Percentiles rank a stretch among this genome's conserved stretches.
Evolutionary conservation across 1,284 basidiomycete species (phyloP).

Genomic region (Pseudozyma sp.): DNA sequence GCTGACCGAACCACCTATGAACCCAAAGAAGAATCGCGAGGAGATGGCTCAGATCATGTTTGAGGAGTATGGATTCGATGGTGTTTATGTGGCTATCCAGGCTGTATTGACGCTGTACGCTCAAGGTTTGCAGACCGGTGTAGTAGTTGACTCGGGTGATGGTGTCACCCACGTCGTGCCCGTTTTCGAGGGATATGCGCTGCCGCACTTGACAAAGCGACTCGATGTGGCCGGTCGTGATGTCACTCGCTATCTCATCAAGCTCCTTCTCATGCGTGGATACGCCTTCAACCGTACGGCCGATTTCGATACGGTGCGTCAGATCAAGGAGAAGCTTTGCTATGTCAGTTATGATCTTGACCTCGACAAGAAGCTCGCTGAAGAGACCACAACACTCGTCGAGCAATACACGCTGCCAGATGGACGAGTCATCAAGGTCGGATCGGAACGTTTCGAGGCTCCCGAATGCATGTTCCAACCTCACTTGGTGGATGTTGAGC

Average conservation of each 20-base stretch:
- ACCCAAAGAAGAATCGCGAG: constrained; percentile 91
- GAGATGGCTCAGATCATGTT: constrained; percentile 99
- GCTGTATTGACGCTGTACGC: constrained; percentile 97
- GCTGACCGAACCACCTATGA: constrained; percentile 99
- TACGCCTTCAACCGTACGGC: constrained; percentile 99
- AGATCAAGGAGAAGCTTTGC: constrained; percentile 98
- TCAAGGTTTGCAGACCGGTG: constrained; percentile 95
- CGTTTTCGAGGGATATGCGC: constrained; percentile 94
- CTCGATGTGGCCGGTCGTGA: constrained; percentile 95
- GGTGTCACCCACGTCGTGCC: constrained; percentile 99
- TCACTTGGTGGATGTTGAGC: constrained; percentile 95
- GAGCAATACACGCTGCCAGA: constrained; percentile 98
- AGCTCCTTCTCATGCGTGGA: constrained; percentile 95
- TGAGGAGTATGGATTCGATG: constrained; percentile 95
- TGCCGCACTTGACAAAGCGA: constrained; percentile 92
- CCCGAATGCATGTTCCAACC: constrained; percentile 99
- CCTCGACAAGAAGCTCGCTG: constrained; percentile 89
- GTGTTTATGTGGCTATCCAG: constrained; percentile 98
- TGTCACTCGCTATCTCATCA: constrained; percentile 98
- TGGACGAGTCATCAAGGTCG: constrained; percentile 95
- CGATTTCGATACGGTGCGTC: constrained; percentile 97
- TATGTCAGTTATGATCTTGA: constrained; percentile 96
- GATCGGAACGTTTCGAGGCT: constrained; percentile 99
- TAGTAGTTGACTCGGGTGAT: constrained; percentile 98
- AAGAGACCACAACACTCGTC: constrained; percentile 95